These are phyloP conservation scores for Entophlyctis helioformis DNA, from an alignment of 192 early-diverging fungal genomes.

Conservation along the genomic window DNA sequence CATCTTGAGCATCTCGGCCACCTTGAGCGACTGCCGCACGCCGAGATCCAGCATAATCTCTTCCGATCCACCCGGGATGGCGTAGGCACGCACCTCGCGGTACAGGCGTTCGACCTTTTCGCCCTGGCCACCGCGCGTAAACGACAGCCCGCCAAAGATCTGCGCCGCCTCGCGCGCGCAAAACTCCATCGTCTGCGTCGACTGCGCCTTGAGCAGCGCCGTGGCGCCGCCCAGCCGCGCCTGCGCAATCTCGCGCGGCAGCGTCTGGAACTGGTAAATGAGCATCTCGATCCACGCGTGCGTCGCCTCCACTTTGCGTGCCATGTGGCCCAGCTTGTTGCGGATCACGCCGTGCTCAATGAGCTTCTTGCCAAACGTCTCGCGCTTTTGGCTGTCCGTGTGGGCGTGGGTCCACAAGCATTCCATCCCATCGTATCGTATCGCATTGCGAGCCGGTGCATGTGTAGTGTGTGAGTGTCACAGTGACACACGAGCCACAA, in stretches of 20 bases:
- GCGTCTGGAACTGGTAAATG: slow-evolving; percentile 48
- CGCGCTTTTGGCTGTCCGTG: slow-evolving; percentile 54
- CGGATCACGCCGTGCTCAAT: slow-evolving; percentile 64
- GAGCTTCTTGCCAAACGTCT: slow-evolving; percentile 56
- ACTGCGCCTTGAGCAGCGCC: neutral
- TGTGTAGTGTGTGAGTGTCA: too few species aligned
- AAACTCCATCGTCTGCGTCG: neutral
- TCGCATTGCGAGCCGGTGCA: too few species aligned
- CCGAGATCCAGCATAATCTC: slow-evolving; percentile 24
- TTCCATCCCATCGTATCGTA: too few species aligned
- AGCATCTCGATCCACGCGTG: slow-evolving; percentile 62
- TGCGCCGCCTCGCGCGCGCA: too few species aligned
- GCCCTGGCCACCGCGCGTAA: slow-evolving; percentile 20
- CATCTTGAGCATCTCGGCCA: slow-evolving; percentile 9
- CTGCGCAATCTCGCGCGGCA: slow-evolving; percentile 16
- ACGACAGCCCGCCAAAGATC: neutral
- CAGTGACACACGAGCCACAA: slow-evolving; percentile 58
- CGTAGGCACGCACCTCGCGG: slow-evolving; percentile 14
- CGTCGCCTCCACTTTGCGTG: slow-evolving; percentile 61
- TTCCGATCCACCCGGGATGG: slow-evolving; percentile 19
- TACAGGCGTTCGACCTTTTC: slow-evolving; percentile 13
- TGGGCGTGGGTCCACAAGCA: too few species aligned
- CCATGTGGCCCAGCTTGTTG: slow-evolving; percentile 54
- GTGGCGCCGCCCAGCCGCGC: neutral
- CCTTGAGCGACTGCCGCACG: slow-evolving; percentile 11